Conservation (phyloP, 2,329 filamentous ascomycete species). For the Neurospora sp. region DNA sequence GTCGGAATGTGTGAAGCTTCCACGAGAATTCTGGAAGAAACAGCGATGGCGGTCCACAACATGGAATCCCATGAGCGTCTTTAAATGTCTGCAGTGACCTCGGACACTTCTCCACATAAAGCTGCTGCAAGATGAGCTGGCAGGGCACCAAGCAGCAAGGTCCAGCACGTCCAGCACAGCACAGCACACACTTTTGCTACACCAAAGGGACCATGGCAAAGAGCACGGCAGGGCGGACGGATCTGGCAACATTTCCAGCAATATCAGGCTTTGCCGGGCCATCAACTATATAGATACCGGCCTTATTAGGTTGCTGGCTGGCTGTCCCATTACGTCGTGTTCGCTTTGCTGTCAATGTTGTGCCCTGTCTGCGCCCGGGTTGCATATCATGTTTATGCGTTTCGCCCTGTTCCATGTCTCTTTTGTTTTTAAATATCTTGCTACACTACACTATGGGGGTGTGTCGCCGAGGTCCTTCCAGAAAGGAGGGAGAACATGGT, state of each 20-base stretch:
- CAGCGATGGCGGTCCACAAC: slow-evolving; percentile 2
- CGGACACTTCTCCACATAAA: slow-evolving; percentile 21
- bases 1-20: not conserved
- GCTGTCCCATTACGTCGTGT: slow-evolving; percentile 13
- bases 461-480: not conserved
- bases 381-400: not conserved
- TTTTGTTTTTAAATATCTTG: not conserved
- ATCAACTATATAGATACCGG: slow-evolving; percentile 10
- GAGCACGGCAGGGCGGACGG: not conserved
- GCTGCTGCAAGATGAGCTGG: slow-evolving; percentile 28
- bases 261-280: not conserved
- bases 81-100: slow-evolving; percentile 16
- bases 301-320: slow-evolving; percentile 8
- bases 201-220: not conserved
- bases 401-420: not conserved
- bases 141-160: slow-evolving; percentile 15
- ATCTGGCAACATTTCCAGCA: not conserved
- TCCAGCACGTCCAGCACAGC: slow-evolving; percentile 1
- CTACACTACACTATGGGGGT: not conserved
- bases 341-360: slow-evolving; percentile 7
- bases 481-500: not conserved
- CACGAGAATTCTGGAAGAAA: slow-evolving; percentile 2
- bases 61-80: slow-evolving; percentile 1
- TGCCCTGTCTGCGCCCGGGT: slow-evolving; percentile 1
- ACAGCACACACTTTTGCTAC: not conserved